phyloP scores from a whole-genome alignment of 2,329 filamentous ascomycete species.

The Fusarium devonianum region DNA sequence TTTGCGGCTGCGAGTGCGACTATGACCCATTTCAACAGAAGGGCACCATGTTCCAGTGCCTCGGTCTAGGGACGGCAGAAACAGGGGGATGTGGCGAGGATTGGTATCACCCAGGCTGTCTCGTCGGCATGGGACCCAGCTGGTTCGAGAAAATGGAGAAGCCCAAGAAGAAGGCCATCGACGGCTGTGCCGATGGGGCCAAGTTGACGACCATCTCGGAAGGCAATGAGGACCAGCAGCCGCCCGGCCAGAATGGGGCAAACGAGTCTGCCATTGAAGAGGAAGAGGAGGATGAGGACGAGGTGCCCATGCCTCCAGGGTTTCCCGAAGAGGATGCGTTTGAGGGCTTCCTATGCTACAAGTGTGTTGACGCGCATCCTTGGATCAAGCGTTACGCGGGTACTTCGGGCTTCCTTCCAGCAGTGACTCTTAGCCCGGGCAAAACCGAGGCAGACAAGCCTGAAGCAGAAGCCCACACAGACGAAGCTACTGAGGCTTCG shows the following conservation, averaged over 20 bases:
- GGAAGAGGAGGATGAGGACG: constrained; percentile 59
- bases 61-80: constrained; percentile 81
- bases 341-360: constrained; percentile 90
- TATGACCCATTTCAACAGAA: constrained; percentile 91
- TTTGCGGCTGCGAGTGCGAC: constrained; percentile 87
- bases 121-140: constrained; percentile 79
- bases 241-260: constrained; percentile 21
- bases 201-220: constrained; percentile 60
- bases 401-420: constrained; percentile 77
- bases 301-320: constrained; percentile 76
- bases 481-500: constrained; percentile 34
- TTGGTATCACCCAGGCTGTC: constrained; percentile 95
- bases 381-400: constrained; percentile 94
- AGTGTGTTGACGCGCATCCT: constrained; percentile 84
- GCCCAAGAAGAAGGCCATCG: constrained; percentile 43
- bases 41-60: constrained; percentile 97
- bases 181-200: constrained; percentile 24
- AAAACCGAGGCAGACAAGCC: constrained; percentile 11
- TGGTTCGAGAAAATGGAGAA: constrained; percentile 68
- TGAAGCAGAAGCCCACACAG: not conserved
- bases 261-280: constrained; percentile 41
- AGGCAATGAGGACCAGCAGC: constrained; percentile 49
- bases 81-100: constrained; percentile 94
- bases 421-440: constrained; percentile 63
- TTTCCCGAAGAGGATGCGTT: constrained; percentile 92